Base-by-base conservation (phyloP, 148 eudicot genomes). In the Salicornia ramosissima region DNA sequence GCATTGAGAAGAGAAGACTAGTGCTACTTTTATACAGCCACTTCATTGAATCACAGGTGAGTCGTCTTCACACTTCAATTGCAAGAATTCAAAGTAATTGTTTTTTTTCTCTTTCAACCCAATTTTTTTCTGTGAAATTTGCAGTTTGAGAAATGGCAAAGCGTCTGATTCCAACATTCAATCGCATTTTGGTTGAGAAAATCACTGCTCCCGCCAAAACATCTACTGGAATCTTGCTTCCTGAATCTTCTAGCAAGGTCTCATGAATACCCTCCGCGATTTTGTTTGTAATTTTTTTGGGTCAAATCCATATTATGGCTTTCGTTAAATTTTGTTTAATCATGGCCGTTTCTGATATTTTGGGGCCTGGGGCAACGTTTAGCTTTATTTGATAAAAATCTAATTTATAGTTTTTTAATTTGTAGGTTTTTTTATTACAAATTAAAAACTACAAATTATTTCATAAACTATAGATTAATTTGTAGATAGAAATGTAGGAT, bases 241-340 rank as follows among this genome's bases (percentile, higher is more conserved):
- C 90, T n/a, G 88, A 88, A 78, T 83, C 80, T 31, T 79, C 90
- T 61, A 18, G 67, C 24, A 88, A 86, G 90, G 88, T 88, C 4
- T n/a, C 1, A 30, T 6, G 11, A 21, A 28, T 40, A 8, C 22
- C 49, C 4, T 6, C 11, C 24, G 24, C 24, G 29, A 26, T 0
- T 22, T 49, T 51, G n/a, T n/a, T n/a, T n/a, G n/a, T n/a, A n/a
- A n/a, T n/a, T n/a, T n/a, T n/a, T n/a, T n/a, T n/a, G n/a, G 2
- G 42, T 21, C 25, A 18, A 25, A 40, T 65, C 31, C 58, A 0
- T 14, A 22, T 5, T n/a, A 40, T 45, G 60, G 30, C 42, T 62
- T 30, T 33, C 6, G 4, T 49, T 10, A 21, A n/a, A 24, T 53
- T 10, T 64, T 19, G 28, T 31, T 2, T n/a, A n/a, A n/a, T n/a